A percentile compares a stretch with the other conserved stretches of the same genome.
phyloP scores from a whole-genome alignment of 768 basidiomycete genomes.

The Cystobasidium ongulense region DNA sequence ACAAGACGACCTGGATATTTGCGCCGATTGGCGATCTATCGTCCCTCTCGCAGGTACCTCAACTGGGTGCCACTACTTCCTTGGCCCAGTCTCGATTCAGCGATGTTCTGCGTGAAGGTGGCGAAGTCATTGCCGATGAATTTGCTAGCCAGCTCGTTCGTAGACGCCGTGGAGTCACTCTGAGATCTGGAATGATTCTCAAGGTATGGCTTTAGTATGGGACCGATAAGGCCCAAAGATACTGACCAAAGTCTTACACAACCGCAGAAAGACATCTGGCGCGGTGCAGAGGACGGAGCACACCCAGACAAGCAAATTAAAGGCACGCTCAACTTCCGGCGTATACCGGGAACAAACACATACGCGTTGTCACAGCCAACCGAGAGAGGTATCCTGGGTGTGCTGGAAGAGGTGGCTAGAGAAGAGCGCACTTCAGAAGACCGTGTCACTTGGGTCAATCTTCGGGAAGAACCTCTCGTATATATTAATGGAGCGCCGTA shows the following conservation, averaged over 20 bases:
- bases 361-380: constrained; percentile 93
- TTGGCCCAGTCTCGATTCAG: neutral
- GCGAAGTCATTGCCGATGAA: constrained; percentile 84
- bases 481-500: constrained; percentile 90
- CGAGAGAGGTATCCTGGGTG: constrained; percentile 71
- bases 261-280: constrained; percentile 14
- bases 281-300: constrained; percentile 1
- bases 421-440: constrained; percentile 55
- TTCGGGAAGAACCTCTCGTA: constrained; percentile 76
- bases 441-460: constrained; percentile 76
- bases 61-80: constrained; percentile 57
- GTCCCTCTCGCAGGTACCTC: constrained; percentile 57
- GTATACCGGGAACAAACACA: constrained; percentile 67
- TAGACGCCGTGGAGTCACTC: constrained; percentile 86
- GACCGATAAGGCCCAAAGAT: neutral
- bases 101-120: constrained; percentile 65
- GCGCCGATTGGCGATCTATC: constrained; percentile 83
- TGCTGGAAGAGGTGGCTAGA: constrained; percentile 57
- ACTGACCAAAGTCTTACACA: neutral
- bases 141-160: constrained; percentile 90
- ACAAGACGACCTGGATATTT: constrained; percentile 78
- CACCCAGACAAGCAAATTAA: constrained; percentile 53
- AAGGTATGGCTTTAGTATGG: constrained; percentile 49
- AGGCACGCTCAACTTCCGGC: constrained; percentile 92
- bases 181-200: constrained; percentile 70